Evolutionary conservation across 306 rosid genomes (phyloP), one percentile per base, ranked within the genome.

Genomic region (Mimosa pudica): DNA sequence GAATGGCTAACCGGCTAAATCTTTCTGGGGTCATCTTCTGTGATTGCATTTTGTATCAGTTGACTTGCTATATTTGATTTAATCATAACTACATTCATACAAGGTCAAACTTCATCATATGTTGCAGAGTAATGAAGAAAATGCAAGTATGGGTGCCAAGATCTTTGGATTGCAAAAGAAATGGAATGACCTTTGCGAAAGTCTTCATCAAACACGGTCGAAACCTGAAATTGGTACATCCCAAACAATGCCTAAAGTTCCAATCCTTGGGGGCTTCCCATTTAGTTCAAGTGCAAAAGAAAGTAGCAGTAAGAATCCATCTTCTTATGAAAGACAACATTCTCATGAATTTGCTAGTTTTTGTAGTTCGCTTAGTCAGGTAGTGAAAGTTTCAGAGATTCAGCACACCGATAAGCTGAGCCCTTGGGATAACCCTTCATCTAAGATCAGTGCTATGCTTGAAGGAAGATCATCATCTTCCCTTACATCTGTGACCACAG

Each of bases 71-170:
- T 52, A 69, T 62, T 66, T 77, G 64, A 47, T 84, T 81, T 32
- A 69, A 78, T 38, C 78, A 30, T 76, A 78, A 69, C 8, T 79
- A 42, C 58, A 73, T 79, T 48, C 77, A 86, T 78, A 83, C 58
- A 52, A 52, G 58, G 18, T 14, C 7, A n/a, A 52, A 73, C 76
- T 86, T 84, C 78, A 76, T 87, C 73, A 83, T 88, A 87, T 88
- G 82, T 86, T 87, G 95, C 97, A 94, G 97, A 72, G 84, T 77
- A 73, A 72, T 72, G 97, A 87, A 68, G 97, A 87, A 76, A 75
- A 73, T 54, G 78, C 86, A 36, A 82, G 81, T 77, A 60, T 80
- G 87, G 83, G 83, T 76, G 83, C 83, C 60, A 84, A 72, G 77
- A 81, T 85, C 71, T 67, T 77, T 77, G 92, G 70, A 71, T 81